Base-by-base conservation (phyloP, 371 early-diverging fungal genomes). In the Furculomyces boomerangus region DNA sequence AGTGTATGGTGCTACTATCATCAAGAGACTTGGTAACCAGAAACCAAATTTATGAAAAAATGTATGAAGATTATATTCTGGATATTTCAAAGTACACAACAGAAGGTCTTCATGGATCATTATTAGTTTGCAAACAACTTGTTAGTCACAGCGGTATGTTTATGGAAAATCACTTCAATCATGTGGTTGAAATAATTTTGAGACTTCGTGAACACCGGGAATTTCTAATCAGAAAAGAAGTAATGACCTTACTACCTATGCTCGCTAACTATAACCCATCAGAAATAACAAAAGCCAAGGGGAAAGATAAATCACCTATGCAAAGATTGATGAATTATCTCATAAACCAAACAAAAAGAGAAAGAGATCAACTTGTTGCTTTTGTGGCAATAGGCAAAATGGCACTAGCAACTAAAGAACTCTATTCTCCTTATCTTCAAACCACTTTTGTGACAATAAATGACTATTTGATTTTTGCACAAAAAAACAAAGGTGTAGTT, bases 91-190 rank as follows among this genome's bases (percentile, higher is more conserved):
- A 75, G 35, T 77, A 72, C 30, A 80, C 68, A 37, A 70, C 76
- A 1, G 98, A 97, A 53, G 75, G 81, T n/a, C 79, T 86, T 18
- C 95, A 97, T 63, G 95, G 90, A 2, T 79, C 86, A 32, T 70
- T 95, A 26, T 70, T 97, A 50, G 83, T 84, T 0, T 76, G 84
- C 62, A 71, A 83, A 44, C 90, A 87, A 63, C 63, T 97, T 49
- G 63, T 94, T 18, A 64, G 74, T 45, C 84, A 87, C 58, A 80
- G 93, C 20, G 86, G 87, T 45, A 82, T 83, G 82, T 88, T 85
- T 63, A 90, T 94, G 88, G 76, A 83, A 14, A 71, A 79, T 13
- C 75, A 79, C 60, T 93, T 88, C 62, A 71, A 68, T 48, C 81
- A 83, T 24, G 82, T 86, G 0, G 78, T 84, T 50, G 87, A 88